Evolutionary conservation across 2,329 filamentous ascomycete species (phyloP).

Genomic region (Calonectria naviculata): DNA sequence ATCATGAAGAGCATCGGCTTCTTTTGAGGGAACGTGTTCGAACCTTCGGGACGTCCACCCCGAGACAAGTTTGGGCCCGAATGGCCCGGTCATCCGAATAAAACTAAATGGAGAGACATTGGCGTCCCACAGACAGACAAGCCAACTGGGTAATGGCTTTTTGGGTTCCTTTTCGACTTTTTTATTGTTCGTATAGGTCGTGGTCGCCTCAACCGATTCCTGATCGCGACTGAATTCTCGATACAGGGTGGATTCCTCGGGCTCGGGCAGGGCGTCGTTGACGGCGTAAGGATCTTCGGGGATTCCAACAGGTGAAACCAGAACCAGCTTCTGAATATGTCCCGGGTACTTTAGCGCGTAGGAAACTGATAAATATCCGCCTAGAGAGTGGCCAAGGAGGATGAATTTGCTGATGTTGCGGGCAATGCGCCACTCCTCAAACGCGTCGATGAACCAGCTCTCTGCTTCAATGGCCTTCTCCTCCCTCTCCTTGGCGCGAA

Average conservation of each 20-base stretch:
- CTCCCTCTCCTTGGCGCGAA: slow-evolving; percentile 82
- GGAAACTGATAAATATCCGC: slow-evolving; percentile 93
- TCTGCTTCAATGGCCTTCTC: slow-evolving; percentile 90
- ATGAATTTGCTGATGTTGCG: slow-evolving; percentile 94
- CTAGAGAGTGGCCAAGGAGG: slow-evolving; percentile 90
- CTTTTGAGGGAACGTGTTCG: slow-evolving; percentile 82
- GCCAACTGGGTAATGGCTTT: slow-evolving; percentile 68
- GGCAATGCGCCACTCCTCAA: slow-evolving; percentile 94
- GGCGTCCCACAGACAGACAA: slow-evolving; percentile 94
- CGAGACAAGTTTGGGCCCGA: slow-evolving; percentile 91
- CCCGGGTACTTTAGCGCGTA: slow-evolving; percentile 98
- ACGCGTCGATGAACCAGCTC: slow-evolving; percentile 93
- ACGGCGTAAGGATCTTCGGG: slow-evolving; percentile 93
- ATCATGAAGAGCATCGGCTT: slow-evolving; percentile 87
- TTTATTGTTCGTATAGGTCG: no score
- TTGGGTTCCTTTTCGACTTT: no score
- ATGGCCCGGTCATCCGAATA: slow-evolving; percentile 85
- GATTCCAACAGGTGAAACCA: slow-evolving; percentile 95
- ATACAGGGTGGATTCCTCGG: slow-evolving; percentile 76
- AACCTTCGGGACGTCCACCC: slow-evolving; percentile 96
- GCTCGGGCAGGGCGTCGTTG: slow-evolving; percentile 81
- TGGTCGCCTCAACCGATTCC: slow-evolving; percentile 53
- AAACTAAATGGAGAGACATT: slow-evolving; percentile 96
- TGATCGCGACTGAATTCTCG: slow-evolving; percentile 86
- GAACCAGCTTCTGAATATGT: slow-evolving; percentile 94